Conservation (phyloP, 2,329 filamentous ascomycete species). For the Juglanconis oblonga region DNA sequence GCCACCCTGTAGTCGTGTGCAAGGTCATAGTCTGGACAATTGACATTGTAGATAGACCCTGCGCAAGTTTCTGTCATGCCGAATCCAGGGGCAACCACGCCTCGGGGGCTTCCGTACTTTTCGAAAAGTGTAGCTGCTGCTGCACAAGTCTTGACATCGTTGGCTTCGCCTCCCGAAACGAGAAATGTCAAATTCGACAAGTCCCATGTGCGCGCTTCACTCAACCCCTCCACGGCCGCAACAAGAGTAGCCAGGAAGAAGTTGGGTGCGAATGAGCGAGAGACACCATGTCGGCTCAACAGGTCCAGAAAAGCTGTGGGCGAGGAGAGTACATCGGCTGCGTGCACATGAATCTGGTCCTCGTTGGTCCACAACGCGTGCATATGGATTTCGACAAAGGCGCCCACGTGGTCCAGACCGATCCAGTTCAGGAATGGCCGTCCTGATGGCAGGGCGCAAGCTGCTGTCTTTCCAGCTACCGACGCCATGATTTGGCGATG, state of each 20-base stretch:
- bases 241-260: constrained; percentile 31
- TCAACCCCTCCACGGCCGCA: too few species aligned
- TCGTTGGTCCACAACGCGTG: constrained; percentile 39
- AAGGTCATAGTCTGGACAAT: constrained; percentile 39
- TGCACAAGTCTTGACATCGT: constrained; percentile 32
- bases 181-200: constrained; percentile 16
- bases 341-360: constrained; percentile 44
- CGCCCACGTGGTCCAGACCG: constrained; percentile 52
- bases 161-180: constrained; percentile 45
- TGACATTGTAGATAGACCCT: constrained; percentile 40
- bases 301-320: constrained; percentile 38
- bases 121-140: constrained; percentile 27
- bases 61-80: constrained; percentile 55
- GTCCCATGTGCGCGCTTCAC: background rate
- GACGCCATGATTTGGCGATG: constrained; percentile 42
- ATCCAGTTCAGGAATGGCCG: constrained; percentile 46
- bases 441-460: constrained; percentile 25
- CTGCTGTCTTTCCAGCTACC: constrained; percentile 35
- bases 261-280: constrained; percentile 42
- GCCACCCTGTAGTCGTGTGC: constrained; percentile 27
- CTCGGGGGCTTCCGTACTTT: constrained; percentile 28
- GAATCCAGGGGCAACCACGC: constrained; percentile 39
- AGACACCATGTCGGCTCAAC: constrained; percentile 37
- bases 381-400: constrained; percentile 49
- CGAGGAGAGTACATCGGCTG: constrained; percentile 36